A percentile compares a stretch with the other conserved stretches of the same genome.
These are phyloP conservation scores for Penicillium waksmanii DNA, from an alignment of 495 filamentous ascomycete genomes.

Conservation along the genomic window DNA sequence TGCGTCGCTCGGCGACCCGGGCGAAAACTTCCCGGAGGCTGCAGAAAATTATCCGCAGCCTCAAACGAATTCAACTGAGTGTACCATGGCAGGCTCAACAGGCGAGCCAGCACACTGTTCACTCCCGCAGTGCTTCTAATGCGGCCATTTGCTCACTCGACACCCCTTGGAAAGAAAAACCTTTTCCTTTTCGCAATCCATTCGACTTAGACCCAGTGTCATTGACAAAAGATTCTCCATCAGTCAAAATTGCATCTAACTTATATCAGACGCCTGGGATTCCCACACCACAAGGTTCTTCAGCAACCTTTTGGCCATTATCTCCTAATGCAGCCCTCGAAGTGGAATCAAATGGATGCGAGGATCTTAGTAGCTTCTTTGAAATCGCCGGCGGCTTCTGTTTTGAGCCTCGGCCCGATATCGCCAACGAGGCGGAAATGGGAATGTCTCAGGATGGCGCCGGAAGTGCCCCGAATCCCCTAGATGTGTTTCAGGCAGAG, in stretches of 20 bases:
- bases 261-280: conserved; percentile 17
- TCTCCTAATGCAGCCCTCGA: conserved; percentile 20
- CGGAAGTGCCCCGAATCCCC: conserved; percentile 16
- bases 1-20: conserved; percentile 60
- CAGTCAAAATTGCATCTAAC: not conserved
- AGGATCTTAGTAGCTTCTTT: conserved; percentile 51
- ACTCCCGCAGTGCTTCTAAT: no score
- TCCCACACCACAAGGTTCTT: conserved; percentile 6
- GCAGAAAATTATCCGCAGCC: conserved; percentile 43
- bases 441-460: conserved; percentile 13
- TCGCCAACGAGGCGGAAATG: conserved; percentile 15
- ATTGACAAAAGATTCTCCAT: not conserved
- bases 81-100: conserved; percentile 2
- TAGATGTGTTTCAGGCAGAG: conserved; percentile 42
- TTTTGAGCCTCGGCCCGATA: conserved; percentile 31
- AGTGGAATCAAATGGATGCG: conserved; percentile 33
- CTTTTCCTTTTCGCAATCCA: not conserved
- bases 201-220: not conserved
- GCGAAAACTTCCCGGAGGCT: conserved; percentile 42
- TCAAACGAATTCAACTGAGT: conserved; percentile 42
- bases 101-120: conserved; percentile 1
- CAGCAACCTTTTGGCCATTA: conserved; percentile 26
- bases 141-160: not conserved
- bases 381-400: conserved; percentile 47
- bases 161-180: not conserved